Conservation (phyloP, 2,329 filamentous ascomycete species). For the Pyricularia pennisetigena region DNA sequence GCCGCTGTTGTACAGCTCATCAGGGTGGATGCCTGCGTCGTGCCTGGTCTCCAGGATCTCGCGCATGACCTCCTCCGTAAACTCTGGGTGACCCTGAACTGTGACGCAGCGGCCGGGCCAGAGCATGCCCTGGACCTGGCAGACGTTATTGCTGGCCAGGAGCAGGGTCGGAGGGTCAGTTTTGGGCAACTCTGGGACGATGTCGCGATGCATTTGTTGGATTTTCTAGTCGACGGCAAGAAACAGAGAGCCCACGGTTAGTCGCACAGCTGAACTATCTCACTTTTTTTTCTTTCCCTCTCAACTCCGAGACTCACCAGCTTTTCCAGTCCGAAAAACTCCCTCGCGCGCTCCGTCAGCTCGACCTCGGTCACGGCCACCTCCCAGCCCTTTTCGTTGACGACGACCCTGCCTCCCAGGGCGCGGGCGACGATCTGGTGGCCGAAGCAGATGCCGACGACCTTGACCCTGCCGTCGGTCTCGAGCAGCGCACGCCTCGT, state of each 20-base stretch:
- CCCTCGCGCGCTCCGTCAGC: conserved; percentile 59
- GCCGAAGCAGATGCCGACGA: conserved; percentile 81
- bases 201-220: conserved; percentile 82
- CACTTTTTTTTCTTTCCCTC: too few relatives aligned
- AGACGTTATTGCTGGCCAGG: conserved; percentile 56
- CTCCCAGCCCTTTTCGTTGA: conserved; percentile 69
- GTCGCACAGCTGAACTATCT: background rate
- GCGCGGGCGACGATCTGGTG: conserved; percentile 77
- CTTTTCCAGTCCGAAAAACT: conserved; percentile 58
- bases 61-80: conserved; percentile 59
- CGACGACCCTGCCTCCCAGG: conserved; percentile 55
- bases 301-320: conserved; percentile 38
- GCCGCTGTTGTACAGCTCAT: conserved; percentile 59
- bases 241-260: background rate
- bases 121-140: conserved; percentile 75
- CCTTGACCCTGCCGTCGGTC: conserved; percentile 51
- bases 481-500: conserved; percentile 37
- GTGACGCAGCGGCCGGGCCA: conserved; percentile 55
- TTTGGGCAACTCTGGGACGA: conserved; percentile 54
- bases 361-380: conserved; percentile 61
- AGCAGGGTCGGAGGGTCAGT: conserved; percentile 36
- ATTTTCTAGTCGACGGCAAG: conserved; percentile 40
- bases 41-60: conserved; percentile 59
- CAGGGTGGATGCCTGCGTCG: conserved; percentile 56
- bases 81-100: conserved; percentile 83